Percentiles rank a stretch among this genome's conserved stretches.
phyloP scores from a whole-genome alignment of 352 stramenopile genomes.

The Pythium pyrilobum region DNA sequence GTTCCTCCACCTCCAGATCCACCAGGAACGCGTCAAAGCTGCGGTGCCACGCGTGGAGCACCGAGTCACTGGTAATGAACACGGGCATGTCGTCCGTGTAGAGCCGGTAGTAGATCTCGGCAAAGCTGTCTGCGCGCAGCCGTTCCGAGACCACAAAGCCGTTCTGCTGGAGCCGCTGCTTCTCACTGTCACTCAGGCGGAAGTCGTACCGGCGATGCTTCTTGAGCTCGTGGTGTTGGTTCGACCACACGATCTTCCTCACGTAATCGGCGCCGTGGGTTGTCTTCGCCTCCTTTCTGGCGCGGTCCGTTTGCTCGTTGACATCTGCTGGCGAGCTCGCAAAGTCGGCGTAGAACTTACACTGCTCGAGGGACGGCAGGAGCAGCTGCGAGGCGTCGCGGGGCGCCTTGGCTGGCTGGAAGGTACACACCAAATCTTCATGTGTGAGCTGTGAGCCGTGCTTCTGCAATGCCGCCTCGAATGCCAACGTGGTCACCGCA shows the following conservation, averaged over 20 bases:
- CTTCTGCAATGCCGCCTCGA: conserved; percentile 2
- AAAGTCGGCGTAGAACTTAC: conserved; percentile 20
- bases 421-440: conserved; percentile 4
- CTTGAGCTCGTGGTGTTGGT: conserved; percentile 10
- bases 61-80: conserved; percentile 26
- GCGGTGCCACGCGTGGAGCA: conserved; percentile 28
- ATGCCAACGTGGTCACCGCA: conserved; percentile 1
- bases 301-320: conserved; percentile 1
- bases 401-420: background rate
- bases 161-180: conserved; percentile 4
- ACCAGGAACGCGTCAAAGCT: conserved; percentile 26
- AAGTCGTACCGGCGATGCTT: conserved; percentile 21
- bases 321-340: background rate
- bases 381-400: background rate
- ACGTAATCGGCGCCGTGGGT: conserved; percentile 4
- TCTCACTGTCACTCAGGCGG: conserved; percentile 13
- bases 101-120: conserved; percentile 22
- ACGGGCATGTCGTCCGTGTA: conserved; percentile 29
- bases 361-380: background rate
- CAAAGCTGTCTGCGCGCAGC: conserved; percentile 19
- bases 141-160: conserved; percentile 20
- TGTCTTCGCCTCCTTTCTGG: background rate
- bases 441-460: conserved; percentile 2
- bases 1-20: conserved; percentile 14
- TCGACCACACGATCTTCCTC: conserved; percentile 4